Conservation (phyloP, 2,329 filamentous ascomycete genomes). For the Fusarium subtropicale region DNA sequence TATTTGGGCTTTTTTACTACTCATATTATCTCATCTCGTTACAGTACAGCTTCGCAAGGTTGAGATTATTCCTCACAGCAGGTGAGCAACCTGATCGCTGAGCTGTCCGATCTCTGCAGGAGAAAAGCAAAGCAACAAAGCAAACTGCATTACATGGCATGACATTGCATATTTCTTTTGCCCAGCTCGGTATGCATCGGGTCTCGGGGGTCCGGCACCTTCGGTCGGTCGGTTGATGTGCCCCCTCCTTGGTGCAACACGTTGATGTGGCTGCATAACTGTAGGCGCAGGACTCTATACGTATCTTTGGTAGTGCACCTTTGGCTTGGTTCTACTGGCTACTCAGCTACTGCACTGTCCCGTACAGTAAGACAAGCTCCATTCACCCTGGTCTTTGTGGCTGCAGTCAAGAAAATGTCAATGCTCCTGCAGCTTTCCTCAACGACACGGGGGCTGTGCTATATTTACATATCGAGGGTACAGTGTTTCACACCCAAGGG, state of each 20-base stretch:
- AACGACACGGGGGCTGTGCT: slow-evolving; percentile 7
- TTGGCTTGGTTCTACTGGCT: slow-evolving; percentile 17
- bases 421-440: not conserved
- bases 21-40: not conserved
- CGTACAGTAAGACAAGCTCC: not conserved
- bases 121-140: not conserved
- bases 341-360: not conserved
- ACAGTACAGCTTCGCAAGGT: not conserved
- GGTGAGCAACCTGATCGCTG: not conserved
- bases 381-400: slow-evolving; percentile 2
- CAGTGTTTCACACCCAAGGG: slow-evolving; percentile 17
- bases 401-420: slow-evolving; percentile 11
- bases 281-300: not conserved
- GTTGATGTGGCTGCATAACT: slow-evolving; percentile 28
- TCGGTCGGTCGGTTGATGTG: slow-evolving; percentile 19
- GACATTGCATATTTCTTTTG: not conserved
- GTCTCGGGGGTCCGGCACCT: slow-evolving; percentile 15
- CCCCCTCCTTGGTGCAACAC: slow-evolving; percentile 2
- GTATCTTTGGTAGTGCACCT: slow-evolving; percentile 1
- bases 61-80: not conserved
- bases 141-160: not conserved
- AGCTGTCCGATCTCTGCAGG: not conserved
- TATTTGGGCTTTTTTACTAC: not conserved
- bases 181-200: slow-evolving; percentile 11
- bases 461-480: slow-evolving; percentile 12